Percentiles rank a stretch among this genome's conserved stretches.
These are phyloP conservation scores for Cupressus sempervirens DNA, from an alignment of 75 land plant genomes.

Conservation along the genomic window DNA sequence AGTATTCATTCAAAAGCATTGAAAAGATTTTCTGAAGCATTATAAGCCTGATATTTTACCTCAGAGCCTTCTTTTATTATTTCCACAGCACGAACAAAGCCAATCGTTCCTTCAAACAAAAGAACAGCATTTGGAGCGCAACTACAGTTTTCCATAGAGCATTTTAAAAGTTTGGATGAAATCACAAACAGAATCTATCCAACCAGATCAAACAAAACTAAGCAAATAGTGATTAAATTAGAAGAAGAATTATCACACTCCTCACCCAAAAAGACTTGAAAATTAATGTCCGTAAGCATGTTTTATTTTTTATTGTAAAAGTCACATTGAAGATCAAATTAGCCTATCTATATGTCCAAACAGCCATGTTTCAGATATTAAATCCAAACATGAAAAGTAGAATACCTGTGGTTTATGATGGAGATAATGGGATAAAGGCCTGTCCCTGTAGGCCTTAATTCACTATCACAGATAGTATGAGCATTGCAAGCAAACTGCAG, in stretches of 20 bases:
- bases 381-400: neutral
- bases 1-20: neutral
- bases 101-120: constrained; percentile 78
- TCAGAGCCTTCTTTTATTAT: constrained; percentile 68
- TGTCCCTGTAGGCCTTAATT: constrained; percentile 83
- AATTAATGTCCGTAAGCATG: neutral
- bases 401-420: constrained; percentile 92
- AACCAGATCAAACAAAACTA: neutral
- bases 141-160: constrained; percentile 29
- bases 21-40: neutral
- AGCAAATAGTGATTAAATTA: neutral
- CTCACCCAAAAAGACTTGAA: neutral
- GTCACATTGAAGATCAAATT: constrained; percentile 4
- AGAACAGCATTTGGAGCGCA: constrained; percentile 89
- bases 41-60: constrained; percentile 30
- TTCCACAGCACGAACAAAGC: constrained; percentile 75
- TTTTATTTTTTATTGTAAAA: neutral
- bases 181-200: neutral
- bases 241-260: neutral
- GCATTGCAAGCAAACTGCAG: constrained; percentile 98
- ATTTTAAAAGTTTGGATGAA: neutral
- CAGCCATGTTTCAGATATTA: neutral
- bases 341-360: neutral
- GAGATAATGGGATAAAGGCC: constrained; percentile 94
- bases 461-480: constrained; percentile 88